Conservation (phyloP, 116 monocot species). For the Posidonia oceanica region DNA sequence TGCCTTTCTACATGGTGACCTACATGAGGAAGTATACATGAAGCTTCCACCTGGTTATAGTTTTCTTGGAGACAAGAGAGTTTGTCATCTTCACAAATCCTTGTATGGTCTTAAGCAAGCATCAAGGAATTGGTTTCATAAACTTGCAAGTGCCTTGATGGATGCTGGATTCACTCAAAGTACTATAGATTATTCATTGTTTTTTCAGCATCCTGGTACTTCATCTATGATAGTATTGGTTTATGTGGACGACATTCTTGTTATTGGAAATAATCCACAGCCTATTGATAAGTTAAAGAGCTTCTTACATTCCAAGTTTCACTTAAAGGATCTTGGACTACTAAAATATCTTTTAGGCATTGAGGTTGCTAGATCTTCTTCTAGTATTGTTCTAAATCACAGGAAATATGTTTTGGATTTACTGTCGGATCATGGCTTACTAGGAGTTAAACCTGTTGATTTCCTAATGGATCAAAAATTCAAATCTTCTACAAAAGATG, state of each 20-base stretch:
- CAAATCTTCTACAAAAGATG: not conserved
- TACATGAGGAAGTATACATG: not conserved
- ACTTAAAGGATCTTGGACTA: not conserved
- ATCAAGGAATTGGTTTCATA: not conserved
- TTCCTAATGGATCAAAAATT: not conserved
- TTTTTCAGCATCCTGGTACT: not conserved
- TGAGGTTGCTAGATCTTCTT: not conserved
- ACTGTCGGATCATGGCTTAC: not conserved
- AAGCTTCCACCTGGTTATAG: not conserved
- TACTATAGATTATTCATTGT: not conserved
- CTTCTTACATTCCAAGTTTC: not conserved
- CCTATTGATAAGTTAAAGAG: not conserved
- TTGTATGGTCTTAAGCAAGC: not conserved
- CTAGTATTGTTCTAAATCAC: not conserved
- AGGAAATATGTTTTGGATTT: not conserved
- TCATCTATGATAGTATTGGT: not conserved
- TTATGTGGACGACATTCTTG: not conserved
- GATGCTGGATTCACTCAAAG: not conserved
- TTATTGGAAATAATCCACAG: not conserved
- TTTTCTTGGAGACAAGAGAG: no score
- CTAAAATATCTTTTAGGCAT: not conserved
- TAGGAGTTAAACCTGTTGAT: not conserved
- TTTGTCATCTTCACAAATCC: not conserved
- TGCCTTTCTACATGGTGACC: not conserved
- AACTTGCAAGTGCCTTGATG: not conserved